Evolutionary conservation across 2,329 filamentous ascomycete genomes (phyloP), one percentile per base, ranked within the genome.

Genomic region (Xylariales sp.): DNA sequence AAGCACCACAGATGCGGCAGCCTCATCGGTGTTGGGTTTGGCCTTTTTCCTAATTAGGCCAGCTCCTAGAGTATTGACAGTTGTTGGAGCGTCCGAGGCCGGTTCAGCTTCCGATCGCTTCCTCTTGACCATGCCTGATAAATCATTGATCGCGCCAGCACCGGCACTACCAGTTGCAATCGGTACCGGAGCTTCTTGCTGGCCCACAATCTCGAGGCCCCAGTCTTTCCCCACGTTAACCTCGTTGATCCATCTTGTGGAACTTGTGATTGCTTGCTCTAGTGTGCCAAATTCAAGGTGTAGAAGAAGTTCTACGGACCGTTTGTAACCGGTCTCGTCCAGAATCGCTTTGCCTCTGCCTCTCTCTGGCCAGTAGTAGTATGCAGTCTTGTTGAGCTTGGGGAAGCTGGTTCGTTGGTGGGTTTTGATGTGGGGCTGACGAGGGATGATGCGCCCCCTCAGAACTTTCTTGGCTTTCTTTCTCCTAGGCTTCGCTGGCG

Each of bases 281-380:
- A 80, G 59, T 7, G 74, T 83, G 1, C 78, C 70, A 58, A 93
- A 93, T 56, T 89, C 85, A 0, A 89, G 74, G 41, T 83, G 78
- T 5, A 90, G 70, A 0, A 93, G 67, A 8, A 88, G 62, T 48
- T 88, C 85, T 15, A 78, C 70, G 7, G 80, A 76, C 10, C 83
- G 76, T 45, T 80, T 79, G 60, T 88, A 89, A 33, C 74, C 71
- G 18, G 68, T 64, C 16, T 83, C 77, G 11, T 76, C 71, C 4
- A 89, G 70, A 10, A 87, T 67, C 14, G 78, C 68, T 33, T 77
- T 70, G 1, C 83, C 85, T 12, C 83, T 70, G 4, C 79, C 81
- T 16, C 70, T 62, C 0, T 63, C 50, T 0, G 78, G 78, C 84
- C 84, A 88, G 38, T 63, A 66, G 54, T 84, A 88, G 54, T 85